Evolutionary conservation across 257 asterid genomes (phyloP).

Genomic region (Verbena officinalis): DNA sequence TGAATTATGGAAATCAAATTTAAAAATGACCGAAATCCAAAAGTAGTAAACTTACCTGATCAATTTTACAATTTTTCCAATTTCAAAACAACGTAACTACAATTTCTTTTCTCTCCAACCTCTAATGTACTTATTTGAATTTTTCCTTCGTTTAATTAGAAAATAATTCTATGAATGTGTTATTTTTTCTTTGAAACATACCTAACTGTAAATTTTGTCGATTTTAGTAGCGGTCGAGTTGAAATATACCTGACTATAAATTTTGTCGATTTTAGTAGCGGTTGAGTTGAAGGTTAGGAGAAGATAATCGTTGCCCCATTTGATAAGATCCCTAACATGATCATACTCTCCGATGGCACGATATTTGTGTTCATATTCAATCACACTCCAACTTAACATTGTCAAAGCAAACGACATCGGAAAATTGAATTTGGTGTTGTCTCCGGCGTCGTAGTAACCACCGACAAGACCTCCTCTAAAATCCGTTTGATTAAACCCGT

Average conservation of each 20-base stretch:
- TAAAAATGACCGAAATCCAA: no score
- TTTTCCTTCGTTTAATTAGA: no score
- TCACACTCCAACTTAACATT: slow-evolving; percentile 90
- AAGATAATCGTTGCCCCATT: slow-evolving; percentile 91
- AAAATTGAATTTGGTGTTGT: slow-evolving; percentile 72
- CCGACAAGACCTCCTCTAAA: slow-evolving; percentile 80
- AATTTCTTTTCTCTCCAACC: no score
- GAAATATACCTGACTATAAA: slow-evolving; percentile 75
- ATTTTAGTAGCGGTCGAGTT: slow-evolving; percentile 63
- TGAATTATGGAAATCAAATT: no score
- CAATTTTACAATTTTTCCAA: no score
- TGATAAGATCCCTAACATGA: slow-evolving; percentile 67
- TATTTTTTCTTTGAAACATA: no score
- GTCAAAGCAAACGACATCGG: slow-evolving; percentile 96
- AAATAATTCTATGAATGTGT: no score
- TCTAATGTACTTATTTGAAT: no score
- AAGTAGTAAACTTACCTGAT: no score
- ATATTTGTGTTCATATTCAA: slow-evolving; percentile 82
- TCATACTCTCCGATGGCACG: slow-evolving; percentile 72
- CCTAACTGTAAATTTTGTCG: slow-evolving; percentile 74
- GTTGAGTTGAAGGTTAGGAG: slow-evolving; percentile 81
- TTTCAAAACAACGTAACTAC: no score
- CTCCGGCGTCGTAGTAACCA: slow-evolving; percentile 94
- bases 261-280: slow-evolving; percentile 61
- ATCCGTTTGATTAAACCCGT: slow-evolving; percentile 64